Base-by-base conservation (phyloP, 257 asterid species). In the Lycium barbarum region DNA sequence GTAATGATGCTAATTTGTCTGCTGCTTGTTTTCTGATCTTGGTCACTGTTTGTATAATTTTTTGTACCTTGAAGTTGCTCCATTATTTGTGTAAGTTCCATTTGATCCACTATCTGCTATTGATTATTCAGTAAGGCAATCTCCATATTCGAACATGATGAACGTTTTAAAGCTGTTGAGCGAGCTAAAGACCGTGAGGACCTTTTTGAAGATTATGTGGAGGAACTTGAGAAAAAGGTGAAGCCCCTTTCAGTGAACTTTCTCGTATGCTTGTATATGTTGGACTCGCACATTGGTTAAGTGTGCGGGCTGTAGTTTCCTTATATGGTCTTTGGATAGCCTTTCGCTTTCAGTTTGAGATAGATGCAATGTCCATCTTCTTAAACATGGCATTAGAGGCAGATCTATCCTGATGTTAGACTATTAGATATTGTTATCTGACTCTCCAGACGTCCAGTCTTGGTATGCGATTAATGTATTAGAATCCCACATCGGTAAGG, bases 191-290 rank as follows among this genome's bases (percentile, higher is more conserved):
- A 97, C 55, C 98, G 98, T 7, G 98, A 95, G 88, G 99, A 97
- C 84, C 91, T 94, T 81, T 94, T 93, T 89, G 93, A 87, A 70
- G 97, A 95, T 90, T 90, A 93, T 86, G 79, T 88, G 82, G 92
- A 90, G 76, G 98, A 92, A 88, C 94, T 95, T 84, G 91, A 88
- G 91, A 91, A 90, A 93, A 97, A 92, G 98, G 98, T 95, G 90
- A 62, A 18, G 49, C 51, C 61, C 66, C 67, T 51, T 61, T 7
- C 22, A 14, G 26, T 33, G 26, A 78, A 26, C 38, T 72, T 78
- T 33, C 65, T 53, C n/a, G 3, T 51, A 26, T 26, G 65, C 13
- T 51, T 76, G 47, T 76, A 51, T 49, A 18, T 51, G 47, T 1
- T 76, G 13, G 63, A 76, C 11, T 7, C 47, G 15, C 58, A 15